Evolutionary conservation across 306 rosid species (phyloP).

Genomic region (Morella rubra): DNA sequence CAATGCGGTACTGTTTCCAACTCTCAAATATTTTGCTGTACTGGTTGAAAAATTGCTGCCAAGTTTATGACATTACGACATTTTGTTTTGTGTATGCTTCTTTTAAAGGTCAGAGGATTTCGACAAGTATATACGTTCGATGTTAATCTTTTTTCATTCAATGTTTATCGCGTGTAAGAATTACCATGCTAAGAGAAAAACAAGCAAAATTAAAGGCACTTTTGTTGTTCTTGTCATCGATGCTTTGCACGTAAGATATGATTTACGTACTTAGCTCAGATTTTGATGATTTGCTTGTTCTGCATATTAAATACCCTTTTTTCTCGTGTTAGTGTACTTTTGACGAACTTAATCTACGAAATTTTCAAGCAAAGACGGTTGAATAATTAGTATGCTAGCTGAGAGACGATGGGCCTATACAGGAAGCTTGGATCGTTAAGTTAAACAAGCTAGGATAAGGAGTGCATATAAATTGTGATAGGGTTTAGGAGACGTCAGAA

Average conservation of each 20-base stretch:
- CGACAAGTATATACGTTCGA: background rate
- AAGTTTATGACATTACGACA: background rate
- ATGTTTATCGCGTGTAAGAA: background rate
- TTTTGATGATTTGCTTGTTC: background rate
- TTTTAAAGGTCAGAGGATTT: background rate
- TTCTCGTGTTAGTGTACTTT: background rate
- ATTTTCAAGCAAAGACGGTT: background rate
- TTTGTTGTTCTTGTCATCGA: background rate
- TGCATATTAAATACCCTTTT: background rate
- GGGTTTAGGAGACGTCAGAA: background rate
- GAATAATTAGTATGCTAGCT: background rate
- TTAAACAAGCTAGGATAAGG: background rate
- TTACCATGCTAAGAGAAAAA: background rate
- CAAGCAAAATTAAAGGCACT: background rate
- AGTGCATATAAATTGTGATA: background rate
- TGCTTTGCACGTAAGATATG: background rate
- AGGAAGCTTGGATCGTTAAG: background rate
- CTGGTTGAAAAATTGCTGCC: background rate
- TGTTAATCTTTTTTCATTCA: no score
- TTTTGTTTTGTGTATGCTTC: background rate
- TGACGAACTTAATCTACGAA: background rate
- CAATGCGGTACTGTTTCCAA: slow-evolving; percentile 49
- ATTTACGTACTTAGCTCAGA: background rate
- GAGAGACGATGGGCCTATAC: background rate
- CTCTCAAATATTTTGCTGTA: background rate